Evolutionary conservation across 257 asterid species (phyloP).

Genomic region (Fraxinus cuspidata): DNA sequence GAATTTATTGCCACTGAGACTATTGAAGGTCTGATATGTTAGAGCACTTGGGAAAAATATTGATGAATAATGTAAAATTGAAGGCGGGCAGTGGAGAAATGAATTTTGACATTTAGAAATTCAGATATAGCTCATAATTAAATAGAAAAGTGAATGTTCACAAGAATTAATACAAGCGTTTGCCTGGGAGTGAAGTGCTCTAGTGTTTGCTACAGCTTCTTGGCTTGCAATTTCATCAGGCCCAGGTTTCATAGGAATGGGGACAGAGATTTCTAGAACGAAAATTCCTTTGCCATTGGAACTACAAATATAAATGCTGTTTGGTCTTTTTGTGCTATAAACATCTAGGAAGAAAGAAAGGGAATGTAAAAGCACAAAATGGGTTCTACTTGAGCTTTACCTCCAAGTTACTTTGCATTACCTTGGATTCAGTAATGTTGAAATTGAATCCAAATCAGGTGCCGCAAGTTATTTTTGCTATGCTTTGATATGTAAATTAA

Average conservation of each 20-base stretch:
- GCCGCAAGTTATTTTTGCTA: neutral
- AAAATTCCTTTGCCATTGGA: neutral
- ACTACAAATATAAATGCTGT: too few relatives aligned
- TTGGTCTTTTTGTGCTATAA: neutral
- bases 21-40: neutral
- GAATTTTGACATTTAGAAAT: constrained; percentile 1
- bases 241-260: neutral
- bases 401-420: neutral
- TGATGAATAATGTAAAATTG: constrained; percentile 2
- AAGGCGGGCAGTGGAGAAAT: constrained; percentile 3
- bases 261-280: neutral
- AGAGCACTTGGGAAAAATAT: neutral
- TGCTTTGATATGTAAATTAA: neutral
- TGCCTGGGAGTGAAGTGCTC: neutral
- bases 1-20: neutral
- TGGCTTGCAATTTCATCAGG: neutral
- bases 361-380: neutral
- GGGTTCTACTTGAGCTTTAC: neutral
- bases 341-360: neutral
- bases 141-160: constrained; percentile 10
- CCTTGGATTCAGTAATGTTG: neutral
- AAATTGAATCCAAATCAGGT: neutral
- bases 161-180: neutral
- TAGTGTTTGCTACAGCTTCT: neutral
- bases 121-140: constrained; percentile 21